Evolutionary conservation across 495 filamentous ascomycete species (phyloP), one percentile per base, ranked within the genome.

Genomic region (Penicillium alfredii): DNA sequence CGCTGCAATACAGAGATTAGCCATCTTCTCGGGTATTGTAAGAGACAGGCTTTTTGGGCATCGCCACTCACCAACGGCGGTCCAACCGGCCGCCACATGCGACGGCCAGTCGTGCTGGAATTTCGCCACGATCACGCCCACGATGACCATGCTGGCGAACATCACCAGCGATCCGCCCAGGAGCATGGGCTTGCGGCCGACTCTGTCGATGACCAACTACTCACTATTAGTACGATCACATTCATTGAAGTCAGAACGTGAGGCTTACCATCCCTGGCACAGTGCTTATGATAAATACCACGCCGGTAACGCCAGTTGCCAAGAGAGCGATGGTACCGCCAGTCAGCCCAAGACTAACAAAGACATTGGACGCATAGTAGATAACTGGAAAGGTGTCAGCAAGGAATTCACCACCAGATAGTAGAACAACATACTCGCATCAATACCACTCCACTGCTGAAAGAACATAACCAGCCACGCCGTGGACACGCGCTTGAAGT

Each of bases 261-360:
- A 8, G 9, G 65, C 86, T 84, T 65, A 87, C 78, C 53, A 86
- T 69, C 42, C 75, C 86, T 24, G 79, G 84, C 55, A 89, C 60
- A 16, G 88, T 64, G 38, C 71, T 72, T 51, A 86, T 82, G 24
- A 88, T 48, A 71, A 89, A 89, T 5, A 79, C 69, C 57, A 85
- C 76, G 21, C 45, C 46, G 50, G 88, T 80, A 38, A 81, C 63
- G 42, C 69, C 78, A 17, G 78, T 68, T 43, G 66, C 55, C 42
- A 78, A 58, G 51, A 88, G 77, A 68, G 86, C 86, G 36, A 75
- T 72, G 11, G 82, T 84, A 24, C 80, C 80, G 52, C 80, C 84
- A 62, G 86, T 88, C 66, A 89, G 81, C 60, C 87, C 80, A 57
- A 88, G 86, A 61, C 86, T 87, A 49, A 82, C 69, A 51, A 68